Evolutionary conservation across 129 eudicot genomes (phyloP).

Genomic region (Lactuca sativa): DNA sequence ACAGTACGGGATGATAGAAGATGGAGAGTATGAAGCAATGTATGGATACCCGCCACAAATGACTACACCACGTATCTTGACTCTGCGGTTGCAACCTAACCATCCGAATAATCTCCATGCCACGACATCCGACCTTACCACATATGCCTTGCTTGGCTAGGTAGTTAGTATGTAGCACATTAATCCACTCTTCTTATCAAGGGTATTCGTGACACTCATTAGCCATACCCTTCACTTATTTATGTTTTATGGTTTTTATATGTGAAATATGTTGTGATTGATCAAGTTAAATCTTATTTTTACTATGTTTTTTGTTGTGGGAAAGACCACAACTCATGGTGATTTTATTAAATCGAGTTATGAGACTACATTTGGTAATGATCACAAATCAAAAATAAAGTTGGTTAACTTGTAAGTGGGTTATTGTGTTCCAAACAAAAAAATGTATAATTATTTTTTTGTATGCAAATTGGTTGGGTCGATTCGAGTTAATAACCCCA

Average conservation of each 20-base stretch:
- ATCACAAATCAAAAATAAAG: neutral
- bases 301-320: too few relatives aligned
- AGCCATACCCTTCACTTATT: neutral
- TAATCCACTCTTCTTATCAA: neutral
- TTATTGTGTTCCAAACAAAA: too few relatives aligned
- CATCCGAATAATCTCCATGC: conserved; percentile 49
- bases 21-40: conserved; percentile 59
- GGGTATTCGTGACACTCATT: neutral
- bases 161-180: neutral
- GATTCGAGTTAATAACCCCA: too few relatives aligned
- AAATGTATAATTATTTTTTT: too few relatives aligned
- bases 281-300: neutral
- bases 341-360: neutral
- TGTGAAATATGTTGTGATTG: neutral
- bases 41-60: conserved; percentile 46
- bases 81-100: conserved; percentile 53
- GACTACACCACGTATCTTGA: conserved; percentile 39
- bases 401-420: neutral
- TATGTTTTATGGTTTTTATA: neutral
- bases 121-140: conserved; percentile 68
- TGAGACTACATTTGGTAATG: neutral
- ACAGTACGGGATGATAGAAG: conserved; percentile 72
- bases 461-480: neutral
- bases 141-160: conserved; percentile 68
- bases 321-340: neutral